A percentile compares a stretch with the other conserved stretches of the same genome.
Evolutionary conservation across 225 moss, liverwort and hornwort genomes (phyloP).

Genomic region (Pseudoscleropodium purum): DNA sequence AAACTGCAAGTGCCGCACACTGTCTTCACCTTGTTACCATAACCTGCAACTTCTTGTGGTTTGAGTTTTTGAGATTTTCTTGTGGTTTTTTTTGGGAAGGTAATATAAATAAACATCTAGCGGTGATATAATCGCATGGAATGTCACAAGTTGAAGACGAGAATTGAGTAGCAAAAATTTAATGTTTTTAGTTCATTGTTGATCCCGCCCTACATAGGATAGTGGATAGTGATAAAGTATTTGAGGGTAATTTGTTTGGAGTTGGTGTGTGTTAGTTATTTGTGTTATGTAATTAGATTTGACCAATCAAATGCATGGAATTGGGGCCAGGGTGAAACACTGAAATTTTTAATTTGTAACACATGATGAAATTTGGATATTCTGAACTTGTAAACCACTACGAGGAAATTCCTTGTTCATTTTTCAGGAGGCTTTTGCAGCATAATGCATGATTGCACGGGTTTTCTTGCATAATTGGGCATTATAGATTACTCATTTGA

Average conservation of each 20-base stretch:
- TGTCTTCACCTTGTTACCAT: not conserved
- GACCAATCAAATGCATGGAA: not conserved
- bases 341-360: no score
- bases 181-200: not conserved
- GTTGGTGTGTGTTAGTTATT: not conserved
- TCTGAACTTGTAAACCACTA: no score
- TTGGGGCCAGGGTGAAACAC: no score
- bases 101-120: no score
- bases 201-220: rapidly evolving
- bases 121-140: not conserved
- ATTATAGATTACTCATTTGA: no score
- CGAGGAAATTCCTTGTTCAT: no score
- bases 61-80: not conserved
- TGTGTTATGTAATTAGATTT: not conserved
- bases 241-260: not conserved
- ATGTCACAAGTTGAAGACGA: not conserved
- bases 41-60: not conserved
- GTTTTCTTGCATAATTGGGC: no score
- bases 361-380: no score
- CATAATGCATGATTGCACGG: no score
- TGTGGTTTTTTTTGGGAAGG: no score
- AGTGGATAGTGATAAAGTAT: not conserved
- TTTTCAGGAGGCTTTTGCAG: no score
- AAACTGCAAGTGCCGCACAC: not conserved
- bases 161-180: not conserved